A percentile compares a stretch with the other conserved stretches of the same genome.
phyloP scores from a whole-genome alignment of 805 yeast species.

The Pichia scutulata region DNA sequence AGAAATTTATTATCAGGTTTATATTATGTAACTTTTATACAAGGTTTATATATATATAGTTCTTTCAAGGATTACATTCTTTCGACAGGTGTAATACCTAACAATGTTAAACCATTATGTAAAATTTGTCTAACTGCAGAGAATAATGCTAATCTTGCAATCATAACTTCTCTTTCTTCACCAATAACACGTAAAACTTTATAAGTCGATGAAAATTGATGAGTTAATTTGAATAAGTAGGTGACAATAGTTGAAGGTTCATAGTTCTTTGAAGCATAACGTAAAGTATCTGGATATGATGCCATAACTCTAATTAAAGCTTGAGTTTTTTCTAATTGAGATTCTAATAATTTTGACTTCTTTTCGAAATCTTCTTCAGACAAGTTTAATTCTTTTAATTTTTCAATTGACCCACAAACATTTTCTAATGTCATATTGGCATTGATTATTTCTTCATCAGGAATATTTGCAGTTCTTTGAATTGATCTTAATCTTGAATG shows the following conservation, averaged over 20 bases:
- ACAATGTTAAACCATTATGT: constrained; percentile 77
- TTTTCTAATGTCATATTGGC: constrained; percentile 27
- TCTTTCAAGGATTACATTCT: constrained; percentile 65
- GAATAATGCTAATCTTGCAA: constrained; percentile 88
- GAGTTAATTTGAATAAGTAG: constrained; percentile 84
- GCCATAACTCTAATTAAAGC: constrained; percentile 70
- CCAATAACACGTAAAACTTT: constrained; percentile 96
- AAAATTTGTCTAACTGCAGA: constrained; percentile 84
- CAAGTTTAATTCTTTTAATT: constrained; percentile 17
- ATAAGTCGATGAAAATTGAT: constrained; percentile 92
- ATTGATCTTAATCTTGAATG: constrained; percentile 95
- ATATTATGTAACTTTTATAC: neutral
- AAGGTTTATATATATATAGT: neutral
- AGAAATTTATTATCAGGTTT: neutral
- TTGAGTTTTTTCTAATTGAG: constrained; percentile 29
- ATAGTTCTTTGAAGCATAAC: constrained; percentile 71
- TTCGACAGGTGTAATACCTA: constrained; percentile 97
- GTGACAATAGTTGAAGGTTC: constrained; percentile 96
- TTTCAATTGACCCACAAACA: constrained; percentile 24
- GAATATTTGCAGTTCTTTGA: constrained; percentile 70
- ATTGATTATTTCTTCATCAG: constrained; percentile 20
- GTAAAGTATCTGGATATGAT: constrained; percentile 85
- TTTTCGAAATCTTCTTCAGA: constrained; percentile 24
- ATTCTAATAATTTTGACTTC: constrained; percentile 24
- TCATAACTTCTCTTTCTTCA: constrained; percentile 77